Evolutionary conservation across 2,329 filamentous ascomycete species (phyloP).

Genomic region (Bisporella sp.): DNA sequence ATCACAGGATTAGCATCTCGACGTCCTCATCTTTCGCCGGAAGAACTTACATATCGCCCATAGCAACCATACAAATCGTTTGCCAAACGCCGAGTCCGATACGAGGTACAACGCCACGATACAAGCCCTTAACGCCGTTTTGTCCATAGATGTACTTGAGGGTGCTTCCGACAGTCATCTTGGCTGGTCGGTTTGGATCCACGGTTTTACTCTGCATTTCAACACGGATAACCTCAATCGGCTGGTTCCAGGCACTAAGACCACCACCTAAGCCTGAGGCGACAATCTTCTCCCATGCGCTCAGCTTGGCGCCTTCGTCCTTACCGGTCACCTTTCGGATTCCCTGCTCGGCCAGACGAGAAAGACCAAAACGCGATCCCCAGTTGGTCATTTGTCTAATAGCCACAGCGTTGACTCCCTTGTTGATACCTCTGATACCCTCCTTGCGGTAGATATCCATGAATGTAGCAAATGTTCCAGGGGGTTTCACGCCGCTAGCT

Average conservation of each 20-base stretch:
- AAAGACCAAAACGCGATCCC: conserved; percentile 93
- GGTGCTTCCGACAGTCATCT: conserved; percentile 91
- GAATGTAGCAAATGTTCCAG: conserved; percentile 90
- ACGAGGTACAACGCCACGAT: conserved; percentile 89
- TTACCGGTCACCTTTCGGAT: conserved; percentile 78
- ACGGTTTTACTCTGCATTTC: conserved; percentile 99
- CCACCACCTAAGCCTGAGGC: conserved; percentile 87
- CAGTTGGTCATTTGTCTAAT: conserved; percentile 99
- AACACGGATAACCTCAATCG: conserved; percentile 98
- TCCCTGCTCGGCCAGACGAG: conserved; percentile 80
- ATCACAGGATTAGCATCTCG: conserved; percentile 23
- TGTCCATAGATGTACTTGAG: conserved; percentile 81
- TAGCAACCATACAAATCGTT: conserved; percentile 98
- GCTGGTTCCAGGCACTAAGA: conserved; percentile 97
- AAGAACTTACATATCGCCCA: conserved; percentile 82
- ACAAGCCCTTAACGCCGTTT: conserved; percentile 87
- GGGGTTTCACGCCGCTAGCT: conserved; percentile 72
- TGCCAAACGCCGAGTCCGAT: conserved; percentile 97
- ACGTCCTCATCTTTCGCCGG: background rate
- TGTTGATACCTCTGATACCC: conserved; percentile 94
- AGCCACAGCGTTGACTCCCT: conserved; percentile 95
- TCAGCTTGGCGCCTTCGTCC: conserved; percentile 70
- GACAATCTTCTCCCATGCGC: conserved; percentile 77
- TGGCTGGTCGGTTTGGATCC: conserved; percentile 97
- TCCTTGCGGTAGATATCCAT: conserved; percentile 95